Conservation (phyloP, 2,329 filamentous ascomycete species). For the Trichoderma afroharzianum region DNA sequence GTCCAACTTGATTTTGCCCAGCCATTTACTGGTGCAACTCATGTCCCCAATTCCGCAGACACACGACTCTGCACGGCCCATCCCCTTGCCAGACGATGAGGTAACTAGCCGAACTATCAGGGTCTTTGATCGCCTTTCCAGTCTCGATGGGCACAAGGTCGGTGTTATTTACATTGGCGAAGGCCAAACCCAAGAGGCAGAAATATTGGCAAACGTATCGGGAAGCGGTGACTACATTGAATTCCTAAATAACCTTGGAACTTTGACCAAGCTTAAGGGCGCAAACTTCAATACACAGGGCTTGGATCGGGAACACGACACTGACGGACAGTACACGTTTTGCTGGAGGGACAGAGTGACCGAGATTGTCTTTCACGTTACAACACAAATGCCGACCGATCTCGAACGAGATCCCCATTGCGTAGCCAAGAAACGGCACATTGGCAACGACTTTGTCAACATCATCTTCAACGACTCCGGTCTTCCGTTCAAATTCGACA, state of each 20-base stretch:
- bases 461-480: conserved; percentile 98
- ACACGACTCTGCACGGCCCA: conserved; percentile 60
- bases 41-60: conserved; percentile 60
- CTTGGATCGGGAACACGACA: conserved; percentile 71
- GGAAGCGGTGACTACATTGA: conserved; percentile 85
- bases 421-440: conserved; percentile 86
- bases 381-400: conserved; percentile 95
- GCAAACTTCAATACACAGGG: conserved; percentile 92
- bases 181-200: conserved; percentile 74
- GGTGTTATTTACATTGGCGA: conserved; percentile 92
- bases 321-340: conserved; percentile 83
- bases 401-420: conserved; percentile 70
- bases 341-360: conserved; percentile 94
- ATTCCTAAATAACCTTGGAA: conserved; percentile 79
- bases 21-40: conserved; percentile 68
- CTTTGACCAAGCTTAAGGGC: conserved; percentile 73
- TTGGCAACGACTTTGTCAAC: conserved; percentile 97
- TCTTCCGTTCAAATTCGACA: conserved; percentile 82
- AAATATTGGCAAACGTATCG: conserved; percentile 81
- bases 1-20: conserved; percentile 64
- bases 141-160: conserved; percentile 92
- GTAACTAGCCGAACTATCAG: conserved; percentile 69
- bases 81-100: conserved; percentile 70
- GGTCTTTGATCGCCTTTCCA: conserved; percentile 80
- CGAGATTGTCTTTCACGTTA: conserved; percentile 92